A percentile compares a stretch with the other conserved stretches of the same genome.
phyloP scores from a whole-genome alignment of 352 stramenopile genomes.

The Globisporangium viniferum region DNA sequence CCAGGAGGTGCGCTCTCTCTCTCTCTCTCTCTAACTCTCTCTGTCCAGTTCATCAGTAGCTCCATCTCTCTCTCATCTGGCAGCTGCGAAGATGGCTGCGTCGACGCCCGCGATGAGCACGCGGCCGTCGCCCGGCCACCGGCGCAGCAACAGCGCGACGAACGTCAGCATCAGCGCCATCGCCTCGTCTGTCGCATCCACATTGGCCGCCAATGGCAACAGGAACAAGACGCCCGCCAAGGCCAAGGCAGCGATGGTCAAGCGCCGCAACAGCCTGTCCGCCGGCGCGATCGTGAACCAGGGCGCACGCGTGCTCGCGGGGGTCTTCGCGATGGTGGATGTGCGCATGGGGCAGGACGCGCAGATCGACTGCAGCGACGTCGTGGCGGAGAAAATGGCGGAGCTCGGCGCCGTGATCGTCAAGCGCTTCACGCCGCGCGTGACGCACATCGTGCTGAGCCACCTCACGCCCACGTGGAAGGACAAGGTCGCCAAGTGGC shows the following conservation, averaged over 20 bases:
- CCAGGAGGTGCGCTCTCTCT: neutral
- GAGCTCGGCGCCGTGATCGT: conserved; percentile 65
- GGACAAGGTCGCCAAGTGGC: conserved; percentile 69
- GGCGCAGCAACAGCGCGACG: conserved; percentile 10
- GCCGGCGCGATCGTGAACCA: conserved; percentile 3
- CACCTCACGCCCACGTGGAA: conserved; percentile 66
- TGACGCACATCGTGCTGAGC: conserved; percentile 80
- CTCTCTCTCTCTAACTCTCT: neutral
- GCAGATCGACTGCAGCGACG: conserved; percentile 79
- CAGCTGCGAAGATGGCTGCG: conserved; percentile 9
- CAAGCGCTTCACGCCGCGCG: conserved; percentile 56
- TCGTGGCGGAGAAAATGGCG: conserved; percentile 60
- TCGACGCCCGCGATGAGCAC: neutral
- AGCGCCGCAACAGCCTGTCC: conserved; percentile 18
- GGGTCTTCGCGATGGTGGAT: conserved; percentile 73
- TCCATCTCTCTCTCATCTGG: neutral
- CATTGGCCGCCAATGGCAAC: neutral
- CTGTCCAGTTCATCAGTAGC: neutral
- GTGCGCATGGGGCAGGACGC: conserved; percentile 61
- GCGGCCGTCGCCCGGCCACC: conserved; percentile 9
- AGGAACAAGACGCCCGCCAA: conserved; percentile 10
- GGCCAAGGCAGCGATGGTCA: conserved; percentile 12
- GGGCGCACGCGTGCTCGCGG: conserved; percentile 24
- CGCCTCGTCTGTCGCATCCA: neutral
- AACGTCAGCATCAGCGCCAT: neutral